These are phyloP conservation scores for Aspergillus diversus DNA, from an alignment of 495 filamentous ascomycete species.

Conservation along the genomic window DNA sequence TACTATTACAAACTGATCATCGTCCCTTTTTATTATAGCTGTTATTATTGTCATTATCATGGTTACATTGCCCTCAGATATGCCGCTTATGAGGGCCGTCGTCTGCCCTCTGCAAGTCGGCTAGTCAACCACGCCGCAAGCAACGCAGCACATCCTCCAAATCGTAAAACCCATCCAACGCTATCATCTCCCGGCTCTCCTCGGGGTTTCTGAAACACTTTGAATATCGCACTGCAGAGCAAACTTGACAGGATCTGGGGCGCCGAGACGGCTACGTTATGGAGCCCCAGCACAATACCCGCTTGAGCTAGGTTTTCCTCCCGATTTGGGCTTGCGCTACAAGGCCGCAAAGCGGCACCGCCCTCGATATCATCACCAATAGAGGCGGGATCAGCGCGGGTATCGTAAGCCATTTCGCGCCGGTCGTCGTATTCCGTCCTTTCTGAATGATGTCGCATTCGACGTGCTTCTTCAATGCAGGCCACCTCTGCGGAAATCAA, in stretches of 20 bases:
- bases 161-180: conserved; percentile 80
- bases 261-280: conserved; percentile 87
- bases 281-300: conserved; percentile 85
- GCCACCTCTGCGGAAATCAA: conserved; percentile 87
- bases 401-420: conserved; percentile 4
- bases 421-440: conserved; percentile 12
- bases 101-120: conserved; percentile 43
- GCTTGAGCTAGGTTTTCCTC: conserved; percentile 61
- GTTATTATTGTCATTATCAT: neutral
- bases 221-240: conserved; percentile 79
- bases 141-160: conserved; percentile 77
- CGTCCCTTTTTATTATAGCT: too few species aligned
- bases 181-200: conserved; percentile 82
- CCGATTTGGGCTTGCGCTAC: conserved; percentile 21
- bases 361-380: conserved; percentile 33
- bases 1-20: neutral
- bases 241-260: conserved; percentile 89
- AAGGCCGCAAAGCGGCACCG: conserved; percentile 21
- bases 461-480: conserved; percentile 71
- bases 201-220: conserved; percentile 77
- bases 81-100: neutral
- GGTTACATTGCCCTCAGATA: neutral
- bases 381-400: neutral
- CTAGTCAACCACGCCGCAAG: conserved; percentile 71
- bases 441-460: conserved; percentile 48